Conservation (phyloP, 2,329 filamentous ascomycete genomes). For the Venturia carpophila region DNA sequence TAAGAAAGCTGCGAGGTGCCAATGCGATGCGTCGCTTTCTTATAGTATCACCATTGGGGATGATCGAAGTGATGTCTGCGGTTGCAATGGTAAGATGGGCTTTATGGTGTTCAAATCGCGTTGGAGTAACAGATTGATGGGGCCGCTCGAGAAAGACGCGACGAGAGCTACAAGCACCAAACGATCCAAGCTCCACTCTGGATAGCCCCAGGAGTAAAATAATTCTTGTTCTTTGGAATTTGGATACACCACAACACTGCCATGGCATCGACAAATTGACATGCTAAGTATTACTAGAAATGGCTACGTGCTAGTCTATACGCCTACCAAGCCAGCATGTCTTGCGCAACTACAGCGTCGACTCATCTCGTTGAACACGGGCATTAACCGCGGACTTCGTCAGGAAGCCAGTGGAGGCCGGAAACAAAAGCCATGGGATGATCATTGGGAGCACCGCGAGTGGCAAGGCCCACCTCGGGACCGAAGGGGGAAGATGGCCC, state of each 20-base stretch:
- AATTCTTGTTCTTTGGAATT: neutral
- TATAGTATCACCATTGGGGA: neutral
- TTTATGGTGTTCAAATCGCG: neutral
- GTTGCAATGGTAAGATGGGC: neutral
- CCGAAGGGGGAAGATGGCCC: neutral
- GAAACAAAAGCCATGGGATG: slow-evolving; percentile 11
- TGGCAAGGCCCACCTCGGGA: neutral
- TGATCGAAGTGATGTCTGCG: neutral
- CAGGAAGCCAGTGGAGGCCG: neutral
- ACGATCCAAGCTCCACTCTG: neutral
- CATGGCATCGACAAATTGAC: neutral
- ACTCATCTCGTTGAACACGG: slow-evolving; percentile 7
- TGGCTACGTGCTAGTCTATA: neutral
- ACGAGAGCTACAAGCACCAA: neutral
- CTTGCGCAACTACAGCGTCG: neutral
- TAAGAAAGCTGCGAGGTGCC: neutral
- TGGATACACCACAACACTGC: neutral
- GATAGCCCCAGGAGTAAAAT: neutral
- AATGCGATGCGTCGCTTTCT: neutral
- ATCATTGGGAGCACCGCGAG: neutral
- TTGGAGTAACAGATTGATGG: neutral
- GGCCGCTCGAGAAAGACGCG: neutral
- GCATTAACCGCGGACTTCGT: neutral
- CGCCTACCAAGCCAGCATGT: neutral
- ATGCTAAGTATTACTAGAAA: neutral